These are phyloP conservation scores for Lachancea sp. DNA, from an alignment of 805 yeast genomes.

Conservation along the genomic window DNA sequence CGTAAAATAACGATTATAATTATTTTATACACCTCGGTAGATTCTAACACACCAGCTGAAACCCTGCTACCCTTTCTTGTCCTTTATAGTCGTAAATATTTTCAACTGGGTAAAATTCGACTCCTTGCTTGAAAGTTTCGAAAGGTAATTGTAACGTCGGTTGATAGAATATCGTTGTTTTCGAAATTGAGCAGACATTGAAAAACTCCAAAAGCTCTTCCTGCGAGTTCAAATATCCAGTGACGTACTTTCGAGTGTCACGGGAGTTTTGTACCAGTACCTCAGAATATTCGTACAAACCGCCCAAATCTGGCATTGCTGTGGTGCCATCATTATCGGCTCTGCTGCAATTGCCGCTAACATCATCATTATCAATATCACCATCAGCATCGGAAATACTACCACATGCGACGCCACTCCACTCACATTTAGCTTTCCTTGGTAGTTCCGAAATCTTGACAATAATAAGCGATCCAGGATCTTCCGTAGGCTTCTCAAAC, in stretches of 20 bases:
- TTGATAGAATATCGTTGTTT: constrained; percentile 2
- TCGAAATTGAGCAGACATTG: constrained; percentile 1
- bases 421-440: constrained; percentile 57
- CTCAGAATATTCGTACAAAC: no score
- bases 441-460: constrained; percentile 58
- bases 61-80: constrained; percentile 15
- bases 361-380: constrained; percentile 40
- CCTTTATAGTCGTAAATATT: constrained; percentile 25
- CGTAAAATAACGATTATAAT: no score
- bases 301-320: background rate
- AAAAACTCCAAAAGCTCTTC: constrained; percentile 9
- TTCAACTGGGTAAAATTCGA: constrained; percentile 26
- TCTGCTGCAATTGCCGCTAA: constrained; percentile 18
- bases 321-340: background rate
- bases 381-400: constrained; percentile 16
- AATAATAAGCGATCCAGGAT: constrained; percentile 36
- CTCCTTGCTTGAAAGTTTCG: constrained; percentile 1
- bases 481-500: constrained; percentile 1
- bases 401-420: constrained; percentile 60
- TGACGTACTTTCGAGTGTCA: constrained; percentile 13
- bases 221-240: constrained; percentile 17
- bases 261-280: background rate
- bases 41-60: no score
- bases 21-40: no score
- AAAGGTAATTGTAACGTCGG: constrained; percentile 17